Percentiles rank a stretch among this genome's conserved stretches.
Evolutionary conservation across 768 basidiomycete genomes (phyloP).

Genomic region (Termitomyces sp.): DNA sequence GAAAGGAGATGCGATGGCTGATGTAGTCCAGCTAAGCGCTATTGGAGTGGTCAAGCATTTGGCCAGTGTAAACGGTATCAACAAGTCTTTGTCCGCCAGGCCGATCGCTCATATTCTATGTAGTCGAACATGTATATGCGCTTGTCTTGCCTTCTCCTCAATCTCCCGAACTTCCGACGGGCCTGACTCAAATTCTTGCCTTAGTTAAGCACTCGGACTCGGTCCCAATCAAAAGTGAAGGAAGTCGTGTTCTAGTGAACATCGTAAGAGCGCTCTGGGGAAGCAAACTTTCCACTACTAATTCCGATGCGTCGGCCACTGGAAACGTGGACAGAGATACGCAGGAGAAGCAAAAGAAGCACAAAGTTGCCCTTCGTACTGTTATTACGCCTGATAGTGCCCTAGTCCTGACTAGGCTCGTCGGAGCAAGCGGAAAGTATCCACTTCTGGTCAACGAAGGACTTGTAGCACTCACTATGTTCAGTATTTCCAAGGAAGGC

Average conservation of each 20-base stretch:
- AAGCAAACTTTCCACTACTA: conserved; percentile 29
- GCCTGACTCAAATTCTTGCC: conserved; percentile 65
- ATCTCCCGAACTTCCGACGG: conserved; percentile 32
- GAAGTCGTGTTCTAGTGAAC: conserved; percentile 84
- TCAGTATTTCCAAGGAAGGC: conserved; percentile 61
- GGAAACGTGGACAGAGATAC: conserved; percentile 25
- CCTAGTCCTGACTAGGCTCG: conserved; percentile 60
- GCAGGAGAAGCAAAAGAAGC: conserved; percentile 41
- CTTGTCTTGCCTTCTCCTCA: conserved; percentile 44
- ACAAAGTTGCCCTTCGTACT: conserved; percentile 46
- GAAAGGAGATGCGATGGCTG: conserved; percentile 72
- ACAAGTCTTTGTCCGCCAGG: not conserved
- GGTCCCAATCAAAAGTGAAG: conserved; percentile 82
- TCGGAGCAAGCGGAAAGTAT: conserved; percentile 74
- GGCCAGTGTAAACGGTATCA: conserved; percentile 68
- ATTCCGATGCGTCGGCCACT: conserved; percentile 17
- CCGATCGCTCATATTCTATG: not conserved
- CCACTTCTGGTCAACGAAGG: conserved; percentile 88
- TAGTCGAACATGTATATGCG: conserved; percentile 41
- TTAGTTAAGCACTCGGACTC: conserved; percentile 78
- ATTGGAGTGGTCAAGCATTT: conserved; percentile 90
- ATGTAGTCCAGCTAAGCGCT: conserved; percentile 81
- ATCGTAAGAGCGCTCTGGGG: conserved; percentile 76
- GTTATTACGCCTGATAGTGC: conserved; percentile 52
- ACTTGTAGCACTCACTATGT: conserved; percentile 73